Evolutionary conservation across 768 basidiomycete species (phyloP).

Genomic region (Plicaturopsis crispa): DNA sequence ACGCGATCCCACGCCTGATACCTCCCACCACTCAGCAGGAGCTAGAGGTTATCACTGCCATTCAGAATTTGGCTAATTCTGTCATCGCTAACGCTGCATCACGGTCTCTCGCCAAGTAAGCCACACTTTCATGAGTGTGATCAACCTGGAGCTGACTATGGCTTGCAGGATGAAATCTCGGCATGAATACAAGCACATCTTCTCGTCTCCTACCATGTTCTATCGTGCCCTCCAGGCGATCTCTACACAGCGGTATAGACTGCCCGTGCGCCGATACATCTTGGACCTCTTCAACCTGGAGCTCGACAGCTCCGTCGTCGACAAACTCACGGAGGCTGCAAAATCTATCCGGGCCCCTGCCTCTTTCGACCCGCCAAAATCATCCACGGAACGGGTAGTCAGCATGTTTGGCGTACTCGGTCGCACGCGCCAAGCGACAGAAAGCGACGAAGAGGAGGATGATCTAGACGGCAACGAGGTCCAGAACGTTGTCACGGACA

Average conservation of each 20-base stretch:
- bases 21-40: slow-evolving; percentile 66
- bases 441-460: slow-evolving; percentile 51
- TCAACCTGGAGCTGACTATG: slow-evolving; percentile 1
- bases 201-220: slow-evolving; percentile 71
- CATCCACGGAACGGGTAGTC: slow-evolving; percentile 37
- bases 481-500: slow-evolving; percentile 29
- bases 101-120: slow-evolving; percentile 76
- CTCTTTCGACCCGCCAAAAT: slow-evolving; percentile 33
- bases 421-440: slow-evolving; percentile 41
- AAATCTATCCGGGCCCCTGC: slow-evolving; percentile 41
- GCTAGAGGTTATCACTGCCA: slow-evolving; percentile 78
- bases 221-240: slow-evolving; percentile 84
- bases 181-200: slow-evolving; percentile 66
- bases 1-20: slow-evolving; percentile 40
- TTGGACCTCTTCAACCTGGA: slow-evolving; percentile 88
- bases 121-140: slow-evolving; percentile 1
- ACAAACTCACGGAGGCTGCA: slow-evolving; percentile 44
- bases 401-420: slow-evolving; percentile 56
- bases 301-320: slow-evolving; percentile 55
- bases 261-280: slow-evolving; percentile 89
- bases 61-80: slow-evolving; percentile 91
- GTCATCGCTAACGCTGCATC: slow-evolving; percentile 95
- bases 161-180: slow-evolving; percentile 66
- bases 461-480: slow-evolving; percentile 36
- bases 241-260: slow-evolving; percentile 82